phyloP scores from a whole-genome alignment of 768 basidiomycete species.

The Agrocybe pediades region DNA sequence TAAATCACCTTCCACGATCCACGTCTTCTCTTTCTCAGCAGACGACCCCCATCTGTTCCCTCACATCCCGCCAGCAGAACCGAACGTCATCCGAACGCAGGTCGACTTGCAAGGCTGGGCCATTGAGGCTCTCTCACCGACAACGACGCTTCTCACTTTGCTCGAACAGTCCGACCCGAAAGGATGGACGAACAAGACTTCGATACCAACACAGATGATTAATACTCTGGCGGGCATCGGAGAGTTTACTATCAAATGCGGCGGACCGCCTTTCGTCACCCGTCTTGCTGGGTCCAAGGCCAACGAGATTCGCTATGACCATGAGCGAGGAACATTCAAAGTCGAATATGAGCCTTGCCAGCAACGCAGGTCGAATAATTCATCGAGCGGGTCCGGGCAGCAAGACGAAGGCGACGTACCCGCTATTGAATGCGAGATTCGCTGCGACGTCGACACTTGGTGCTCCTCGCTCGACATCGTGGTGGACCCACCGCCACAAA shows the following conservation, averaged over 20 bases:
- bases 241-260: conserved; percentile 93
- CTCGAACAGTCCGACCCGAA: conserved; percentile 97
- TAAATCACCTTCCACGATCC: conserved; percentile 93
- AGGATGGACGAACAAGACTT: conserved; percentile 94
- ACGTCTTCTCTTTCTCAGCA: conserved; percentile 93
- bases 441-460: conserved; percentile 94
- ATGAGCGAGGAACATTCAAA: conserved; percentile 78
- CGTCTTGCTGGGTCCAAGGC: conserved; percentile 78
- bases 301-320: conserved; percentile 79
- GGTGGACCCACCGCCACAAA: conserved; percentile 88
- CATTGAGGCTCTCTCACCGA: conserved; percentile 93
- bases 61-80: conserved; percentile 62
- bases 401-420: conserved; percentile 37
- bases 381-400: conserved; percentile 23
- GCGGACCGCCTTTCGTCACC: conserved; percentile 91
- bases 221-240: conserved; percentile 87
- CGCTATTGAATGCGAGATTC: conserved; percentile 83
- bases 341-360: conserved; percentile 78
- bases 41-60: conserved; percentile 90
- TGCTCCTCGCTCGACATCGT: conserved; percentile 81
- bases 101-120: conserved; percentile 99
- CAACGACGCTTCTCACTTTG: conserved; percentile 89
- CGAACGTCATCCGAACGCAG: conserved; percentile 87
- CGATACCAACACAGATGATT: conserved; percentile 95
- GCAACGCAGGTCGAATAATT: conserved; percentile 38